Conservation (phyloP, 164 flowering plant species). For the Vitis amurensis region DNA sequence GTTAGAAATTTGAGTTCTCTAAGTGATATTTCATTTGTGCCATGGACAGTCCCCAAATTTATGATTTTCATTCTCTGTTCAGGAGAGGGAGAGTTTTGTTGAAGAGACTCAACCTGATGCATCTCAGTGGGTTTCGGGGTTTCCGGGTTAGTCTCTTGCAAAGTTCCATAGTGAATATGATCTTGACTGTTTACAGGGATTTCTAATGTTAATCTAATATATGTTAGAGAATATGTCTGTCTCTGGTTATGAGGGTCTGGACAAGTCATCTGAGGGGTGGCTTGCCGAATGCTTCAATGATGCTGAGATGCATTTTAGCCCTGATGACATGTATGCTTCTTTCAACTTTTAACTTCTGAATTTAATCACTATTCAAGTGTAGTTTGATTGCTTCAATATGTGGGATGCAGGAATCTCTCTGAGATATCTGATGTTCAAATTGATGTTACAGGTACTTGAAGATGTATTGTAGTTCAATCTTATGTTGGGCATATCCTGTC, state of each 20-base stretch:
- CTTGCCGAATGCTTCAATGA: slow-evolving; percentile 71
- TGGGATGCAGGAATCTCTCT: slow-evolving; percentile 46
- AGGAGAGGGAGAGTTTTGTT: slow-evolving; percentile 53
- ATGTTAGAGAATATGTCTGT: slow-evolving; percentile 40
- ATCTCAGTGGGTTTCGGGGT: slow-evolving; percentile 46
- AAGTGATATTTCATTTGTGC: background rate
- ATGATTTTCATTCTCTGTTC: slow-evolving; percentile 13
- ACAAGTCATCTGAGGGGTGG: slow-evolving; percentile 72
- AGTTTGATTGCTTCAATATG: slow-evolving; percentile 12
- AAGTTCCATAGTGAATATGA: background rate
- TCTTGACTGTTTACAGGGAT: background rate
- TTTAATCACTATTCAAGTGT: slow-evolving; percentile 3
- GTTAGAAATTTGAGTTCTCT: background rate
- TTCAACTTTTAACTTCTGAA: slow-evolving; percentile 10
- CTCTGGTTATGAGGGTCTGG: slow-evolving; percentile 45
- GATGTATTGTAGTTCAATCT: background rate
- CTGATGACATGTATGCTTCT: slow-evolving; percentile 61
- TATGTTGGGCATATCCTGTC: background rate
- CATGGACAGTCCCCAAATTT: background rate
- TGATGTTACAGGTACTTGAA: slow-evolving; percentile 57
- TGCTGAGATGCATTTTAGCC: slow-evolving; percentile 46
- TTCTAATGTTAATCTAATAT: slow-evolving; percentile 11
- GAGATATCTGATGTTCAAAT: slow-evolving; percentile 53
- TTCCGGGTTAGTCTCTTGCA: slow-evolving; percentile 49
- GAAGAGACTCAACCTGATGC: slow-evolving; percentile 47